Conservation (phyloP, 1,284 basidiomycete genomes). For the Tranzscheliella williamsii region DNA sequence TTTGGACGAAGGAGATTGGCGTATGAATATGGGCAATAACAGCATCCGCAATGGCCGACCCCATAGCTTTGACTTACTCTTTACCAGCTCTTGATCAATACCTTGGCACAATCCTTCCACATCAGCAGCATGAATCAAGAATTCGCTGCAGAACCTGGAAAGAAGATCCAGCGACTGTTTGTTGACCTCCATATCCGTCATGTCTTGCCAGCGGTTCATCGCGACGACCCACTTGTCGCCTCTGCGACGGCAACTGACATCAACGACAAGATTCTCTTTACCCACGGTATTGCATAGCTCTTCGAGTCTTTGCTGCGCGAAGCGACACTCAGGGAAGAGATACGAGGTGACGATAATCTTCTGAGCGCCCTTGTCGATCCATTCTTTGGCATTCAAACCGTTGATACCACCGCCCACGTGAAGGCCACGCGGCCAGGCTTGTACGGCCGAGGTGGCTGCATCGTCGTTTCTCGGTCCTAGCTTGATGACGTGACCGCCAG, state of each 20-base stretch:
- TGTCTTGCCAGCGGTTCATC: conserved; percentile 98
- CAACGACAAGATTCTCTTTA: conserved; percentile 86
- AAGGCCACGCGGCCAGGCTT: conserved; percentile 78
- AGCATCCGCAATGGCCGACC: too few species aligned
- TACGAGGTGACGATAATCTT: conserved; percentile 98
- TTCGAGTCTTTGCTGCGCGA: conserved; percentile 75
- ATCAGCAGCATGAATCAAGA: conserved; percentile 94
- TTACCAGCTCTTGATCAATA: conserved; percentile 87
- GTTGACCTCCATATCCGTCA: conserved; percentile 90
- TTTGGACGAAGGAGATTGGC: too few species aligned
- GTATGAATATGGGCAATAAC: too few species aligned
- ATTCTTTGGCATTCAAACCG: conserved; percentile 76
- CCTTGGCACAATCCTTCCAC: conserved; percentile 97
- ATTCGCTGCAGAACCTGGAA: conserved; percentile 70
- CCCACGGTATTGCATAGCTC: conserved; percentile 72
- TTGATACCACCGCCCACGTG: conserved; percentile 95
- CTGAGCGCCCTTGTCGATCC: conserved; percentile 85
- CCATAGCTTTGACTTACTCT: conserved; percentile 73
- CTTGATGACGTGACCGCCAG: conserved; percentile 94
- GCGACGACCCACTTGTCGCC: conserved; percentile 86
- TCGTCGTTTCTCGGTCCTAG: conserved; percentile 84
- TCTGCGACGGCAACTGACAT: conserved; percentile 87
- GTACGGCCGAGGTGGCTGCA: conserved; percentile 79
- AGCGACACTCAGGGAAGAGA: conserved; percentile 81
- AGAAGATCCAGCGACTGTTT: conserved; percentile 23